Base-by-base conservation (phyloP, 129 eudicot genomes). In the Ambrosia trifida region DNA sequence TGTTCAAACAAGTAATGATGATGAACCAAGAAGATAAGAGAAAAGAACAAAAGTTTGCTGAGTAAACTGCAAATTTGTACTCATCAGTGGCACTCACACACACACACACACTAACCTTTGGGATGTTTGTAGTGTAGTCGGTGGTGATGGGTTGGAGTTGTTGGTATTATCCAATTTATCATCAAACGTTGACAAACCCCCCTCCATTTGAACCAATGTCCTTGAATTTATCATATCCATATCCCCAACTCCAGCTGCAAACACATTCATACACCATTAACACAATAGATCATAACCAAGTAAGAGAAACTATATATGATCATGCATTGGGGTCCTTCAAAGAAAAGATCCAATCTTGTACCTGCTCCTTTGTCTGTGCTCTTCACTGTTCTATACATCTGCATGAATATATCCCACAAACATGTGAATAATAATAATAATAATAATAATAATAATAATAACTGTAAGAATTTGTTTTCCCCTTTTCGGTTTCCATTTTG, bases 341-440 rank as follows among this genome's bases (percentile, higher is more conserved):
- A 31, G 70, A 74, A 66, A 62, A 83, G 44, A 82, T 73, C 65
- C 58, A 85, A 80, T 43, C 18, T 57, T 74, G 68, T 78, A 87
- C 89, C 96, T 87, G 82, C 66, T 74, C 77, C 85, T 82, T 86
- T 91, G 84, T 86, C 89, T 60, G 97, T 91, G 94, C 84, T 86
- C 94, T 91, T 91, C 86, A 91, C 97, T 72, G 96, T 91, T 89
- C 97, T 88, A 79, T 91, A 88, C 97, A 91, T 91, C 97, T 91
- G 96, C 90, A 88, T 80, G 79, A 72, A 69, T 31, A 64, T 59
- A 75, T 36, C 69, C 81, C 32, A 66, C 60, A 80, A 68, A 79
- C 24, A 61, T 69, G 77, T 38, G 20, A 69, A 4, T 2, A 67
- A 43, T 41, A 18, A 73, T 43, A 4, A 62, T 72, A 30, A 43